These are phyloP conservation scores for Aurantiochytrium sp. DNA, from an alignment of 108 stramenopile species.

Conservation along the genomic window DNA sequence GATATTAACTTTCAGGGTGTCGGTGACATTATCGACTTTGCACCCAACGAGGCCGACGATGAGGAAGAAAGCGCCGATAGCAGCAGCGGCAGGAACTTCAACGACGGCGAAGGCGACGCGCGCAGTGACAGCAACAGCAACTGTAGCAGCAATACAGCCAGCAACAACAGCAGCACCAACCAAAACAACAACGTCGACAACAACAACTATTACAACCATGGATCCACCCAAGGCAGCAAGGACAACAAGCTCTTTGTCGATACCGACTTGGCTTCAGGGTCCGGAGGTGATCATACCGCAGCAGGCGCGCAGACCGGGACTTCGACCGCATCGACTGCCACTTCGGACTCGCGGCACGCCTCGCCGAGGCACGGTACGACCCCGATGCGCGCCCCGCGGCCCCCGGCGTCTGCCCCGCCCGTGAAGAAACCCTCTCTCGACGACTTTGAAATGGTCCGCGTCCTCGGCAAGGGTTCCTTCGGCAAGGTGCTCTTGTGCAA, in stretches of 20 bases:
- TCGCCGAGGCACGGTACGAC: background rate
- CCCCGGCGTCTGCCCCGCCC: background rate
- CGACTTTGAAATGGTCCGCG: constrained; percentile 52
- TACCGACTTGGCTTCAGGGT: too few species aligned
- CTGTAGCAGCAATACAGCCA: background rate
- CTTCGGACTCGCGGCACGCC: background rate
- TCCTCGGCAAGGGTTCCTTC: constrained; percentile 82
- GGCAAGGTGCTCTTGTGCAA: constrained; percentile 82
- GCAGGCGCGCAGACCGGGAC: too few species aligned
- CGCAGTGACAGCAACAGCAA: background rate
- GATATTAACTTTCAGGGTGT: background rate
- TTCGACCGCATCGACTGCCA: too few species aligned
- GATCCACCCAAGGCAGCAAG: background rate
- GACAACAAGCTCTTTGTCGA: background rate
- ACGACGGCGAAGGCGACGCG: background rate
- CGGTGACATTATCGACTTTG: background rate
- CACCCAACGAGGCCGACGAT: background rate
- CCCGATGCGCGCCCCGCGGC: background rate
- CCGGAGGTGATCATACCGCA: too few species aligned
- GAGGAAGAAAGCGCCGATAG: background rate
- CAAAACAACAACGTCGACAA: background rate
- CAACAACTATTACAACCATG: background rate
- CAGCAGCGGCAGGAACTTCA: background rate
- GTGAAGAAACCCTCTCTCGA: constrained; percentile 14
- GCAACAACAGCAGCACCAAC: background rate